Percentiles rank a stretch among this genome's conserved stretches.
phyloP scores from a whole-genome alignment of 305 asterid genomes.

The Fraxinus ornus region DNA sequence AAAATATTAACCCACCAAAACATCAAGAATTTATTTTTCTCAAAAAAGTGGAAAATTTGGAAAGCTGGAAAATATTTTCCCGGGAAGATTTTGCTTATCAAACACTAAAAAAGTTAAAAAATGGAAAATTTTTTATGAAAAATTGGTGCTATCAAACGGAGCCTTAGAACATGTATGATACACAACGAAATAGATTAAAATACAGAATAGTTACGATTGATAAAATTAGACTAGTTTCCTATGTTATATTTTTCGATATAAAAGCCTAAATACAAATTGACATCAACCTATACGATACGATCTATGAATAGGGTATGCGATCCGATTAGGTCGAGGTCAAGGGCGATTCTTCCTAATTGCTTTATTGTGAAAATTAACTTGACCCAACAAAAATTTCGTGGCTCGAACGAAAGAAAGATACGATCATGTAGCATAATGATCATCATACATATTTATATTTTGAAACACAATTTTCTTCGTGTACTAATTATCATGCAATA shows the following conservation, averaged over 20 bases:
- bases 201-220: not conserved
- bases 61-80: too few relatives aligned
- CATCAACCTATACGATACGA: not conserved
- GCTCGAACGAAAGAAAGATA: not conserved
- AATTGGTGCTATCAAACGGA: too few relatives aligned
- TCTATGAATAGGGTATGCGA: not conserved
- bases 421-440: not conserved
- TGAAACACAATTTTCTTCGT: not conserved
- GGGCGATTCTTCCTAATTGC: not conserved
- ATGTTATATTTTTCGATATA: not conserved
- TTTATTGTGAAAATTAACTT: not conserved
- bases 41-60: too few relatives aligned
- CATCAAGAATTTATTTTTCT: too few relatives aligned
- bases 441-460: not conserved
- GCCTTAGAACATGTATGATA: not conserved
- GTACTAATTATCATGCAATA: not conserved
- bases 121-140: too few relatives aligned
- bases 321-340: not conserved
- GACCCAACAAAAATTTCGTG: not conserved
- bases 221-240: not conserved
- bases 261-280: not conserved
- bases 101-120: too few relatives aligned
- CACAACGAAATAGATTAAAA: not conserved
- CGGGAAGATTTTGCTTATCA: too few relatives aligned
- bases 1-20: too few relatives aligned